Conservation (phyloP, 192 early-diverging fungal species). For the Backusella tarrabulga region DNA sequence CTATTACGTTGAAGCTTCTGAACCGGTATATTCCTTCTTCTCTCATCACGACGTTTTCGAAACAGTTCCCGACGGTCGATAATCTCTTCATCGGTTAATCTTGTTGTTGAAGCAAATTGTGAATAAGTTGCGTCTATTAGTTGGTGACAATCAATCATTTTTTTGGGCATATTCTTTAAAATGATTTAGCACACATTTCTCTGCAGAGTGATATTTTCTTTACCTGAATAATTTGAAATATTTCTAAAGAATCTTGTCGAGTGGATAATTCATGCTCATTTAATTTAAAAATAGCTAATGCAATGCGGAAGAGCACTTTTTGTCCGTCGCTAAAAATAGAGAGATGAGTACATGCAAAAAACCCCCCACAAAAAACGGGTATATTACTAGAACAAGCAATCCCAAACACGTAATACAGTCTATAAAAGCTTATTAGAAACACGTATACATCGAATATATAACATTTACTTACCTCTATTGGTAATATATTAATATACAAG, state of each 20-base stretch:
- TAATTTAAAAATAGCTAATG: conserved; percentile 67
- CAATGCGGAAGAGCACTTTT: conserved; percentile 74
- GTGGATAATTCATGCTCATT: conserved; percentile 62
- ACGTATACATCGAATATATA: neutral
- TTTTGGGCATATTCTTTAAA: conserved; percentile 58
- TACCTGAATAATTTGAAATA: conserved; percentile 59
- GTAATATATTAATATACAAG: conserved; percentile 72
- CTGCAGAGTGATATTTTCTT: neutral
- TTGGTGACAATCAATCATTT: conserved; percentile 60
- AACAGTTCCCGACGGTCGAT: conserved; percentile 30
- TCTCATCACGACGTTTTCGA: conserved; percentile 32
- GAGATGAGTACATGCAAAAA: neutral
- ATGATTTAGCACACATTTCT: neutral
- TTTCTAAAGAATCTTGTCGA: conserved; percentile 56
- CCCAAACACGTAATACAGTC: conserved; percentile 79
- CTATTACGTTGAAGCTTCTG: neutral
- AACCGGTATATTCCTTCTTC: conserved; percentile 21
- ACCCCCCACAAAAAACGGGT: neutral
- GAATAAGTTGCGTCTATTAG: conserved; percentile 52
- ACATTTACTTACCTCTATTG: conserved; percentile 52
- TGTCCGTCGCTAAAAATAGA: conserved; percentile 47
- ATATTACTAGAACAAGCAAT: conserved; percentile 70
- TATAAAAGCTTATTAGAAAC: conserved; percentile 4
- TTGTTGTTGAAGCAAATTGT: conserved; percentile 18
- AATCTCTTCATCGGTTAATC: conserved; percentile 35